Conservation (phyloP, 2,329 filamentous ascomycete species). For the Ceratocystis ficicola region DNA sequence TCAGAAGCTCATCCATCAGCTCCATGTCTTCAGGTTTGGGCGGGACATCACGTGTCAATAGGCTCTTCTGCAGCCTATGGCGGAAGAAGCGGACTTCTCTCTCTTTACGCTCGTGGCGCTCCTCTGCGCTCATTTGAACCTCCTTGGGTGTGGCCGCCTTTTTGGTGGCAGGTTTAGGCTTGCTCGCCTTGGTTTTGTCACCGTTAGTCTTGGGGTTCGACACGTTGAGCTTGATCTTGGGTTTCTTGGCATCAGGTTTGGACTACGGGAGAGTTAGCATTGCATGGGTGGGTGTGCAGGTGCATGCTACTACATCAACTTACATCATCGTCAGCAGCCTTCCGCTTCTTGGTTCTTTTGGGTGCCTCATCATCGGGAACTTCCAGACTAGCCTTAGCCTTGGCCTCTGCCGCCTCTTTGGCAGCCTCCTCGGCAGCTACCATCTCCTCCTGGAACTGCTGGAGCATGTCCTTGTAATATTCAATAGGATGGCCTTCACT, state of each 20-base stretch:
- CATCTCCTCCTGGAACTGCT: conserved; percentile 54
- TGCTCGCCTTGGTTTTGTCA: conserved; percentile 41
- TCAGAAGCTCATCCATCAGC: conserved; percentile 62
- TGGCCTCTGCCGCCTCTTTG: conserved; percentile 37
- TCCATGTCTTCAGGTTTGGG: conserved; percentile 82
- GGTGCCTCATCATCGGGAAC: conserved; percentile 42
- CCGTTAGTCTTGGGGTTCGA: conserved; percentile 41
- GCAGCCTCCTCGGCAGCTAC: conserved; percentile 42
- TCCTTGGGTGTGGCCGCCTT: conserved; percentile 44
- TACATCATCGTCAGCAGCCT: conserved; percentile 62
- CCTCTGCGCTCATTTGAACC: conserved; percentile 45
- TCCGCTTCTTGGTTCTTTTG: conserved; percentile 73
- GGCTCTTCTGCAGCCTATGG: conserved; percentile 88
- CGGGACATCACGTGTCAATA: conserved; percentile 69
- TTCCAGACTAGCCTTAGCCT: conserved; percentile 33
- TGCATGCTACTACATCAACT: conserved; percentile 27
- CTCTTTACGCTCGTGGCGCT: conserved; percentile 49
- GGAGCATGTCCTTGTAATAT: conserved; percentile 72
- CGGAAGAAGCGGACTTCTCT: conserved; percentile 82
- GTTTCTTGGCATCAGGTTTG: conserved; percentile 51
- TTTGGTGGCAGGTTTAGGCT: conserved; percentile 41
- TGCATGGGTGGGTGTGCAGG: not conserved
- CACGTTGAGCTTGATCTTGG: conserved; percentile 57
- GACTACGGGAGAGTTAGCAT: conserved; percentile 11
- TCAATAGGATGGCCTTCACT: conserved; percentile 63